Base-by-base conservation (phyloP, 257 asterid genomes). In the Verbena officinalis region DNA sequence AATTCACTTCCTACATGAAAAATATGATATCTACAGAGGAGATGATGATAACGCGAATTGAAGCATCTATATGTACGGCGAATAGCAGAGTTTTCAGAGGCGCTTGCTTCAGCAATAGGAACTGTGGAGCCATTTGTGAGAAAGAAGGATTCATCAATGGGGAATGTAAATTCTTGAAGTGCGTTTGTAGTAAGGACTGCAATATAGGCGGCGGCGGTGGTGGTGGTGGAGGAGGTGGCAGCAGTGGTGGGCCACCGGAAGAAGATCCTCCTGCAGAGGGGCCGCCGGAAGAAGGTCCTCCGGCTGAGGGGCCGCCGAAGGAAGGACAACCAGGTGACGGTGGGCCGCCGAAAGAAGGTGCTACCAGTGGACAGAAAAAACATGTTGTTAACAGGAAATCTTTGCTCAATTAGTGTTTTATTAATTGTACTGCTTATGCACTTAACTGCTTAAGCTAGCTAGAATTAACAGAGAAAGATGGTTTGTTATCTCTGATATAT, bases 21-120 rank as follows among this genome's bases (percentile, higher is more conserved):
- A 27, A 4, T 19, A 27, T 27, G 33, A 27, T 45, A 17, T 0
- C 23, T 59, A 62, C 69, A 62, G 69, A 20, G 24, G 63, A 57
- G 59, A 30, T 44, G 65, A 33, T 61, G 19, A 52, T 39, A 15
- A 21, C 44, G 52, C 39, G 12, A 1, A 62, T 56, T 1, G 67
- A 68, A 57, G 75, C 79, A 16, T 39, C 75, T 0, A 0, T 49
- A 14, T 74, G 79, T 31, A 45, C 50, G n/a, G 4, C 75, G 1
- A 45, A 20, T 1, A 74, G 75, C 68, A 49, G 0, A 44, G 5
- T 62, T 14, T 74, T 48, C 24, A 39, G 5, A 5, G 79, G 79
- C 14, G 20, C 20, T 22, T 74, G 79, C 71, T 61, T 65, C 21
- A 68, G 64, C 1, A 6, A 10, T 7, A 4, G 4, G 4, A 73